Evolutionary conservation across 1,139 yeast species (phyloP), one percentile per base, ranked within the genome.

Genomic region (Suhomyces wounanorum): DNA sequence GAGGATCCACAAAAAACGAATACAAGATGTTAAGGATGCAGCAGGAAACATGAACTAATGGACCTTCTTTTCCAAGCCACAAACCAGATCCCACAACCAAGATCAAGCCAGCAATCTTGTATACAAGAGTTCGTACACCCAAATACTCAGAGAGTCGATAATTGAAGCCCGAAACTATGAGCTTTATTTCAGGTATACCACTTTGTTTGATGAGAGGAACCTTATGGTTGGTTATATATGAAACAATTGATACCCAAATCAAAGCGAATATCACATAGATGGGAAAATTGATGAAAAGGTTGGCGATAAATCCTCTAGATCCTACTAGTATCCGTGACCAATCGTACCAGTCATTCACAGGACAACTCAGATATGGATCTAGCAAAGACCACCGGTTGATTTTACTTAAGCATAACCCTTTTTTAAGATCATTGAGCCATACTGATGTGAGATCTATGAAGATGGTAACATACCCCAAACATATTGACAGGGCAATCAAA

Each of bases 51-150:
- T 91, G 97, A 30, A 90, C 96, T 51, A 94, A 73, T 0, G 98
- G 98, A 1, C 97, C 98, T 62, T 92, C 98, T 63, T 87, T 88
- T 10, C 98, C 97, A 7, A 90, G 78, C 88, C 96, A 89, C 2
- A 92, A 65, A 0, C 97, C 97, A 1, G 95, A 83, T 21, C 96
- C 84, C 13, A 89, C 87, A 38, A 85, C 85, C 45, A 87, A 69
- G 36, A 84, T 69, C 53, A 87, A 68, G 23, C 90, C 87, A 3
- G 73, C 46, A 2, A 77, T 70, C 59, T 86, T 86, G 54, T 73
- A 69, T 1, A 78, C 37, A 14, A 86, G 69, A 1, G 86, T 76
- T 18, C 63, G 62, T 9, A 73, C 52, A 2, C 84, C 79, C 47
- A 87, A 66, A 55, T 83, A 82, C 8, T 69, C 70, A 11, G 70